A percentile compares a stretch with the other conserved stretches of the same genome.
Conservation (phyloP, 2,329 filamentous ascomycete genomes). For the Microdochium paspali region DNA sequence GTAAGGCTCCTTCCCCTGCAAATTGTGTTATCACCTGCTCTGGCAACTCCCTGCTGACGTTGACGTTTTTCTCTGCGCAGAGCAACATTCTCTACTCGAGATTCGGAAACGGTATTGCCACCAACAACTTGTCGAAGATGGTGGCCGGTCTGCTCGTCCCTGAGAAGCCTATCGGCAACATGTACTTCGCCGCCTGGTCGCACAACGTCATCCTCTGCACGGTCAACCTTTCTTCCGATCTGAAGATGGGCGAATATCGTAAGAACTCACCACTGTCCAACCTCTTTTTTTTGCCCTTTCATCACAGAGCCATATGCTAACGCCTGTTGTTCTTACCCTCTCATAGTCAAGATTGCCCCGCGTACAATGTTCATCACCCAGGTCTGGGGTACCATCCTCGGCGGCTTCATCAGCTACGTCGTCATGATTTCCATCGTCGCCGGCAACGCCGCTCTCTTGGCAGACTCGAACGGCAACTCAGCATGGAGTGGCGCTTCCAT, state of each 20-base stretch:
- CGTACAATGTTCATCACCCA: slow-evolving; percentile 46
- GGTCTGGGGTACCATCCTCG: slow-evolving; percentile 43
- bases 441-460: slow-evolving; percentile 36
- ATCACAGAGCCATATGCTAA: neutral
- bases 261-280: too few relatives aligned
- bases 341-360: slow-evolving; percentile 43
- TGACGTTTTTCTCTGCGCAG: slow-evolving; percentile 14
- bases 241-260: slow-evolving; percentile 52
- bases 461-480: slow-evolving; percentile 32
- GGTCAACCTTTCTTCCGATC: slow-evolving; percentile 39
- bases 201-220: slow-evolving; percentile 44
- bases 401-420: slow-evolving; percentile 43
- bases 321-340: slow-evolving; percentile 8
- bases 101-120: slow-evolving; percentile 47
- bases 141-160: slow-evolving; percentile 41
- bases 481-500: slow-evolving; percentile 43
- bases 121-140: slow-evolving; percentile 50
- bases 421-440: slow-evolving; percentile 45
- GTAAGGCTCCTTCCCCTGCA: slow-evolving; percentile 18
- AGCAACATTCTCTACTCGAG: slow-evolving; percentile 41
- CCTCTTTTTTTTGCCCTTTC: neutral
- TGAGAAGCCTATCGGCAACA: slow-evolving; percentile 41
- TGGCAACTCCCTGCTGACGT: too few relatives aligned
- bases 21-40: too few relatives aligned
- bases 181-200: slow-evolving; percentile 51